These are phyloP conservation scores for Aspergillus tubingensis DNA, from an alignment of 2,329 filamentous ascomycete genomes.

Conservation along the genomic window DNA sequence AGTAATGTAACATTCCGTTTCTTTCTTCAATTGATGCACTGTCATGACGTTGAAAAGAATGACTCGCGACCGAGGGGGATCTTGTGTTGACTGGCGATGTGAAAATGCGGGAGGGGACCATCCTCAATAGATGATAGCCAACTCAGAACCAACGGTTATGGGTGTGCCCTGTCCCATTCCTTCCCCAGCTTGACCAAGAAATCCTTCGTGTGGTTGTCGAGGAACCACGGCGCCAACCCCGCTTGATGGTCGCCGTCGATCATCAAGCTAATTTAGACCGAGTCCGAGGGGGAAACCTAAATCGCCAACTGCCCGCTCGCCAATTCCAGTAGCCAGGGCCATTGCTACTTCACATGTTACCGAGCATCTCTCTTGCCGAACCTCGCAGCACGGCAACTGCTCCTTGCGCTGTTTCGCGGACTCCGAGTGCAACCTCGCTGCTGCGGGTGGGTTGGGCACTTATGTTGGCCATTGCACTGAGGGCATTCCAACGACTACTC, in stretches of 20 bases:
- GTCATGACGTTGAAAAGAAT: background rate
- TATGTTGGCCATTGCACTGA: background rate
- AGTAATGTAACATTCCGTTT: no score
- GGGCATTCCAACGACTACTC: background rate
- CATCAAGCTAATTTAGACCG: conserved; percentile 11
- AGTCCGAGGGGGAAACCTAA: background rate
- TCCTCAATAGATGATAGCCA: no score
- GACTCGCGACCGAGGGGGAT: background rate
- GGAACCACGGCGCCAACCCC: conserved; percentile 16
- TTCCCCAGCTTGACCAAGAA: conserved; percentile 15
- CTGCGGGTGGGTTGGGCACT: background rate
- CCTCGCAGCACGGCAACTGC: background rate
- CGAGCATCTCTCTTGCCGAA: conserved; percentile 10
- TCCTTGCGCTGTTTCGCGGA: background rate
- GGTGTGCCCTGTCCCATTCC: background rate
- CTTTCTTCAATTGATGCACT: no score
- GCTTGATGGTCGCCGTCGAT: conserved; percentile 17
- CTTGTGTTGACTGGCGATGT: background rate
- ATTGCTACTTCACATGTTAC: conserved; percentile 21
- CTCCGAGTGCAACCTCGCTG: background rate
- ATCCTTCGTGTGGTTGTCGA: conserved; percentile 12
- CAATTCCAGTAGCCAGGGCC: background rate
- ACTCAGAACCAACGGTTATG: background rate
- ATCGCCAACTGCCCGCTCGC: background rate
- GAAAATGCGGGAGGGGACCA: background rate